Conservation (phyloP, 306 rosid genomes). For the Gastrolobium bilobum region DNA sequence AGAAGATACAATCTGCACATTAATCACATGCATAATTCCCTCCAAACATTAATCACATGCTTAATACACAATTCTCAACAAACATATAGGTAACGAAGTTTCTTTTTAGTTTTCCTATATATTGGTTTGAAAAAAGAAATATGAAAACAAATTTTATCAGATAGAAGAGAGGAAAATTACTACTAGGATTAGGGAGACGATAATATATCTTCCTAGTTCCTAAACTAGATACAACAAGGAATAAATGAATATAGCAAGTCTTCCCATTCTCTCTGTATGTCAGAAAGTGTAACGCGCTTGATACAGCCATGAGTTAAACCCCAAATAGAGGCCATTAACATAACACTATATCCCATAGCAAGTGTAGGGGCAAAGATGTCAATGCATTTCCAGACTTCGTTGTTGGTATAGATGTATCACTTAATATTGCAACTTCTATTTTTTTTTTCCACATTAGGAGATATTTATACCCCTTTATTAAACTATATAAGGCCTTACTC, state of each 20-base stretch:
- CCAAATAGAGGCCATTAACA: slow-evolving; percentile 13
- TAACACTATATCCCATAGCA: slow-evolving; percentile 11
- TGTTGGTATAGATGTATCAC: slow-evolving; percentile 36
- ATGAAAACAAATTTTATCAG: not conserved
- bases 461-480: slow-evolving; percentile 24
- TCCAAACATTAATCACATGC: not conserved
- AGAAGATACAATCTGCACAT: not conserved
- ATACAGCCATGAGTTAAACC: slow-evolving; percentile 27
- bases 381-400: not conserved
- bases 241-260: slow-evolving; percentile 2
- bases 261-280: slow-evolving; percentile 17
- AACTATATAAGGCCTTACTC: slow-evolving; percentile 33
- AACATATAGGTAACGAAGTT: not conserved
- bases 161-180: slow-evolving; percentile 26
- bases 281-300: slow-evolving; percentile 6
- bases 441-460: slow-evolving; percentile 5
- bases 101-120: slow-evolving; percentile 15
- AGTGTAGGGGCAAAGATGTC: slow-evolving; percentile 31
- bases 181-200: slow-evolving; percentile 2
- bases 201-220: slow-evolving; percentile 21
- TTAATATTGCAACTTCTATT: slow-evolving; percentile 1
- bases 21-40: not conserved
- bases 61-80: not conserved
- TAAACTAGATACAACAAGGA: slow-evolving; percentile 25
- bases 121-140: slow-evolving; percentile 22